Conservation (phyloP, 371 early-diverging fungal genomes). For the Apophysomyces variabilis region DNA sequence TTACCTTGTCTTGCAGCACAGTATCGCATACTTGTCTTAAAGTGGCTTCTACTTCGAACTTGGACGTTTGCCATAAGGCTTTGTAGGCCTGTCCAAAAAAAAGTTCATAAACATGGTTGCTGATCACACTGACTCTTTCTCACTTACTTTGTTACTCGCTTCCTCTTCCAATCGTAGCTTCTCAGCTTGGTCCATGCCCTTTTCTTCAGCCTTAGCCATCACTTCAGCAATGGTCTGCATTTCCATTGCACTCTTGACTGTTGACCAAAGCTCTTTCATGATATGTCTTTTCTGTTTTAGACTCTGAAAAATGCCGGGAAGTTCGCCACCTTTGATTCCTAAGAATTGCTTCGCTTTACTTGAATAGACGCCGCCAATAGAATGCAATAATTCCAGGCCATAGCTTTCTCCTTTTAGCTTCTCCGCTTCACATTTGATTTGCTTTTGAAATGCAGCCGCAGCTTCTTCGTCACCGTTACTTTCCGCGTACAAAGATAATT, state of each 20-base stretch:
- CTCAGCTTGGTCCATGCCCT: conserved; percentile 66
- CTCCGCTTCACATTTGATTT: conserved; percentile 82
- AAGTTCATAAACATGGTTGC: neutral
- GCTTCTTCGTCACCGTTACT: conserved; percentile 48
- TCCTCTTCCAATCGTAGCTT: conserved; percentile 75
- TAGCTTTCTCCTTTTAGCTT: conserved; percentile 87
- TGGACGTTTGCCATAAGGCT: conserved; percentile 93
- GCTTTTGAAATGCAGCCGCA: conserved; percentile 67
- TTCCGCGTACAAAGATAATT: conserved; percentile 81
- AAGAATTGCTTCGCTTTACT: conserved; percentile 85
- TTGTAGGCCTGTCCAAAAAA: conserved; percentile 70
- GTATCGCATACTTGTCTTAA: conserved; percentile 89
- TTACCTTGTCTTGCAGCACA: conserved; percentile 61
- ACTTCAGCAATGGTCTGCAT: conserved; percentile 84
- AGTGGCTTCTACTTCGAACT: conserved; percentile 88
- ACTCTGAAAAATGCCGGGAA: conserved; percentile 68
- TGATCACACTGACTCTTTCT: neutral
- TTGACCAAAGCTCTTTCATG: conserved; percentile 85
- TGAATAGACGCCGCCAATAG: conserved; percentile 89
- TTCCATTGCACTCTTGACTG: conserved; percentile 90
- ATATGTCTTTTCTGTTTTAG: conserved; percentile 83
- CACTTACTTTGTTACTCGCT: conserved; percentile 58
- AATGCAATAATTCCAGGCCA: conserved; percentile 90
- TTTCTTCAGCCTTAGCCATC: conserved; percentile 87
- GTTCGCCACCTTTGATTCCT: conserved; percentile 60